Percentiles rank a stretch among this genome's conserved stretches.
Conservation (phyloP, 495 filamentous ascomycete genomes). For the Penicillium subrubescens region DNA sequence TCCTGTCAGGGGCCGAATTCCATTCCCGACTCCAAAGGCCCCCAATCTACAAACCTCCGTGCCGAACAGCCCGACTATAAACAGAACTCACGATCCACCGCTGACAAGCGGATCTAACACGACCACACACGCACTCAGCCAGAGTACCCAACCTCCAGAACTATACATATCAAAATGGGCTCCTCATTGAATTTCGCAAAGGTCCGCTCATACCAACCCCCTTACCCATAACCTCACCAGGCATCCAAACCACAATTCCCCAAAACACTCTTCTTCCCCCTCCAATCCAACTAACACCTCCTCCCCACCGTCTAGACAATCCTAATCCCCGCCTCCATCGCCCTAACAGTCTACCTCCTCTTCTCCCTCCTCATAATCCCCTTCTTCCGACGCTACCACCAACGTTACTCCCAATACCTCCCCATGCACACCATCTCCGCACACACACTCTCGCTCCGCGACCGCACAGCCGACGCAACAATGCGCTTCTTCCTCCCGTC, state of each 20-base stretch:
- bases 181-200: constrained; percentile 38
- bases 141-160: background rate
- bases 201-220: constrained; percentile 16
- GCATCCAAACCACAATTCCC: background rate
- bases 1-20: background rate
- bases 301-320: constrained; percentile 64
- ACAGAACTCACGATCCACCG: background rate
- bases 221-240: background rate
- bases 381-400: constrained; percentile 72
- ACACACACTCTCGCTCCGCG: constrained; percentile 62
- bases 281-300: constrained; percentile 13
- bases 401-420: constrained; percentile 71
- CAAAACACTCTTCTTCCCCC: background rate
- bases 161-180: constrained; percentile 25
- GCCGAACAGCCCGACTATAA: background rate
- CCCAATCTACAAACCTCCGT: background rate
- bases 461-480: constrained; percentile 58
- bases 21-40: background rate
- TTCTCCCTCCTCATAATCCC: constrained; percentile 72
- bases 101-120: background rate
- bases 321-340: constrained; percentile 75
- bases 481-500: constrained; percentile 58
- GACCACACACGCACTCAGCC: background rate
- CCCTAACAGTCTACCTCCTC: constrained; percentile 72
- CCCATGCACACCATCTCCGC: constrained; percentile 64